Evolutionary conservation across 2,329 filamentous ascomycete species (phyloP), one percentile per base, ranked within the genome.

Genomic region (Pestalotiopsis sp.): DNA sequence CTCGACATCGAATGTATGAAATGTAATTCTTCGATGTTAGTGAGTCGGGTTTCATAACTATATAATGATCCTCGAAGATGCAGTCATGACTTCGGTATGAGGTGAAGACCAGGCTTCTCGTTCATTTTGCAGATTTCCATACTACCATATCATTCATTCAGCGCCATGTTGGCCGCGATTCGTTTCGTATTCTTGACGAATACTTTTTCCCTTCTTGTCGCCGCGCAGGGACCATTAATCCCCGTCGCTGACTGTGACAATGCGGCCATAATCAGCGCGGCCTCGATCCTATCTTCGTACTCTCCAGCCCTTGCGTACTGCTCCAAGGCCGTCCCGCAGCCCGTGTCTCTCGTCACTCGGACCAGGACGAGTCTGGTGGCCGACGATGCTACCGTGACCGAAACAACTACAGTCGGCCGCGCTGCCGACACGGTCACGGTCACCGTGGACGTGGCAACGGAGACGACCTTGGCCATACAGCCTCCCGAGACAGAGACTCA

Each of bases 21-120:
- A 4, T 3, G 2, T 3, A 4, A 1, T 1, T 17, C 4, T 4
- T 52, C 0, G 20, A 11, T 52, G 2, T 20, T 0, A 52, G n/a
- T n/a, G 14, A 17, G 45, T 17, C 45, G 23, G 11, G 3, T 9
- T 45, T 52, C 17, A n/a, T 0, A 1, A n/a, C 45, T 11, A 52
- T 52, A 52, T 52, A 52, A 52, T 52, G 20, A 20, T 17, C 13
- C 17, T 45, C 41, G n/a, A n/a, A 20, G 11, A 3, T 52, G 14
- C n/a, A 11, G 4, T 52, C 45, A 20, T 4, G 2, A n/a, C 45
- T 36, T 36, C 0, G 0, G 6, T 52, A 11, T n/a, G 17, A 7
- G n/a, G 14, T 23, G 45, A n/a, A 52, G 7, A n/a, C 1, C 41
- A 49, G 41, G 20, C n/a, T 52, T 52, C 45, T 52, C 9, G 20